Conservation (phyloP, 257 asterid species). For the Capsicum rhomboideum region DNA sequence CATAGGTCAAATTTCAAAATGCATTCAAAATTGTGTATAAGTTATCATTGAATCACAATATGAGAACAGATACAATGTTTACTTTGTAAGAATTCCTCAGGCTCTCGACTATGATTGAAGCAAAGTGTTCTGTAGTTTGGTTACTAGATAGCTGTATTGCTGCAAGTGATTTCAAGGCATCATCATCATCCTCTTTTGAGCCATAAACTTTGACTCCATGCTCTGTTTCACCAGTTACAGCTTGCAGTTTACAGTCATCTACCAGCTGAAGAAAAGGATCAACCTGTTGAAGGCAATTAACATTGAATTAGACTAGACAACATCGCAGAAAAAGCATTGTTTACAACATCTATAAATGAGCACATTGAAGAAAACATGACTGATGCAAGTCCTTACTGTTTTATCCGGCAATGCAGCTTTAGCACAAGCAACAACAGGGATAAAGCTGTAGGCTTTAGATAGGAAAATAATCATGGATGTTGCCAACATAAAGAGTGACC, state of each 20-base stretch:
- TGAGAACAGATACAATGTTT: neutral
- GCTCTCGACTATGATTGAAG: slow-evolving; percentile 45
- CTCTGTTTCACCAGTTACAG: slow-evolving; percentile 29
- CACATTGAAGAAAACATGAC: neutral
- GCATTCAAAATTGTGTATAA: neutral
- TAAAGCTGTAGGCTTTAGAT: slow-evolving; percentile 50
- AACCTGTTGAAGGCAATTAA: slow-evolving; percentile 34
- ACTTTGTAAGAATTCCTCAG: slow-evolving; percentile 28
- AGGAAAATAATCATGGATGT: slow-evolving; percentile 66
- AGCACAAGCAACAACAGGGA: slow-evolving; percentile 47
- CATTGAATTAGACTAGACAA: neutral
- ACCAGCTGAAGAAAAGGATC: slow-evolving; percentile 72
- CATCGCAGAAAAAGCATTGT: neutral
- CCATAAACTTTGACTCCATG: slow-evolving; percentile 37
- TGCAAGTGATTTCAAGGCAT: slow-evolving; percentile 48
- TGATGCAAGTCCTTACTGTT: slow-evolving; percentile 39
- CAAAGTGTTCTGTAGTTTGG: slow-evolving; percentile 54
- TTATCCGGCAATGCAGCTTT: slow-evolving; percentile 47
- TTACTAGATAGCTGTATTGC: slow-evolving; percentile 33
- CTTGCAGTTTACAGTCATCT: slow-evolving; percentile 59
- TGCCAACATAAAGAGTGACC: slow-evolving; percentile 70
- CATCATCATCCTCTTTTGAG: slow-evolving; percentile 70
- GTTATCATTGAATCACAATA: neutral
- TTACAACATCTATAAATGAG: neutral
- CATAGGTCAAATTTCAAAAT: neutral